Evolutionary conservation across 352 stramenopile genomes (phyloP), one percentile per base, ranked within the genome.

Genomic region (Phytophthora brassicae): DNA sequence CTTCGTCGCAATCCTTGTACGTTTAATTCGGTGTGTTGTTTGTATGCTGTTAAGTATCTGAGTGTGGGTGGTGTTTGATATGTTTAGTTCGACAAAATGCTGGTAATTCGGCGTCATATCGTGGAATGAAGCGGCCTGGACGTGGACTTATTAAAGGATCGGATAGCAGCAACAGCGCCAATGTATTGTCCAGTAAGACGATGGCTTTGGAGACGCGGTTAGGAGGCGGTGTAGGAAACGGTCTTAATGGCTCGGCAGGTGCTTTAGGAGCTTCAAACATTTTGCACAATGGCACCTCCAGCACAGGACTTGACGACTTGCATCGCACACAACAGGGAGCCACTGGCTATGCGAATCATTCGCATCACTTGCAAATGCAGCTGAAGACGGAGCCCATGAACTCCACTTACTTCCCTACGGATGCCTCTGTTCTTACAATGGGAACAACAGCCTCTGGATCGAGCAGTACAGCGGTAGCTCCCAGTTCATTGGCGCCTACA

Each of bases 1-100:
- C 70, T 92, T 31, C 80, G 83, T 51, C 69, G 83, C 41, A 92
- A 92, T 75, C 83, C 83, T 60, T 92, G 82, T 92, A 85, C 59
- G 79, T 84, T 57, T 11, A n/a, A 42, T 20, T 45, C 33, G 28
- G 49, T 41, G 33, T n/a, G n/a, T 19, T 28, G n/a, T 55, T n/a
- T 16, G 16, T 42, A 6, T n/a, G n/a, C n/a, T n/a, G n/a, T n/a
- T n/a, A n/a, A n/a, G n/a, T n/a, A n/a, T n/a, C n/a, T n/a, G n/a
- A 36, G 39, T 48, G 29, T 51, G 23, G 24, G 11, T 3, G 16
- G n/a, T 68, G 31, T 50, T 33, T 31, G 42, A 9, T 28, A 56
- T 67, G 31, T 66, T 16, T 47, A 89, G 79, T 91, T 56, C 82
- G 82, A 20, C 82, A 91, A 43, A 91, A 86, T 60, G 72, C 74